Evolutionary conservation across 2,329 filamentous ascomycete species (phyloP), one percentile per base, ranked within the genome.

Genomic region (Penicillium nordicum): DNA sequence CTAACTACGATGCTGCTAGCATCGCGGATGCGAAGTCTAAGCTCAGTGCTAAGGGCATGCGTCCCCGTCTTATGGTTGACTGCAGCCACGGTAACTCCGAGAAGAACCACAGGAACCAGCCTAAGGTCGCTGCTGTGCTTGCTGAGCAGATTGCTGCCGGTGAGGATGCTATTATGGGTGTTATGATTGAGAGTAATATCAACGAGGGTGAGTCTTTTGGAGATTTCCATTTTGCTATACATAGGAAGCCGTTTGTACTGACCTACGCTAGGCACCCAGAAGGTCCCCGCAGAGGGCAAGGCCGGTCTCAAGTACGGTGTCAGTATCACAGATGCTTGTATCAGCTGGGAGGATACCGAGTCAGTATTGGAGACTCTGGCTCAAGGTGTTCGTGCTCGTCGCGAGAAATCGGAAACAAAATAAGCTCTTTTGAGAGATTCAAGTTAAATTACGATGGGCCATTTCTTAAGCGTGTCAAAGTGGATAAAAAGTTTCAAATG

Each of bases 151-250:
- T 99, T 58, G 82, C 87, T 53, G 84, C 83, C 56, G 94, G 94
- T 36, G 93, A 97, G 79, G 83, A 83, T 3, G 88, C 81, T 47
- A 94, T 99, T 70, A 93, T 97, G 85, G 94, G 94, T 68, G 90
- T 97, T 58, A 99, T 99, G 94, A 96, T 99, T 69, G 94, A 99
- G 81, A 95, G 90, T 76, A 90, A 97, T 76, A 95, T 97, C 78
- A 88, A 93, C 69, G 93, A 97, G 79, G 92, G 89, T 88, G 74
- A 69, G 81, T 71, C 37, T 44, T 21, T 29, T 3, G 11, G 2
- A 11, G 1, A 36, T 27, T 18, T 27, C n/a, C 1, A 36, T 27
- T 18, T 27, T 23, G 3, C 14, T 27, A 36, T 27, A 8, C 21
- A 38, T n/a, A 4, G 44, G 44, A 40, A 40, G 12, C 45, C 45